These are phyloP conservation scores for Teratosphaeria destructans DNA, from an alignment of 2,329 filamentous ascomycete genomes.

Conservation along the genomic window DNA sequence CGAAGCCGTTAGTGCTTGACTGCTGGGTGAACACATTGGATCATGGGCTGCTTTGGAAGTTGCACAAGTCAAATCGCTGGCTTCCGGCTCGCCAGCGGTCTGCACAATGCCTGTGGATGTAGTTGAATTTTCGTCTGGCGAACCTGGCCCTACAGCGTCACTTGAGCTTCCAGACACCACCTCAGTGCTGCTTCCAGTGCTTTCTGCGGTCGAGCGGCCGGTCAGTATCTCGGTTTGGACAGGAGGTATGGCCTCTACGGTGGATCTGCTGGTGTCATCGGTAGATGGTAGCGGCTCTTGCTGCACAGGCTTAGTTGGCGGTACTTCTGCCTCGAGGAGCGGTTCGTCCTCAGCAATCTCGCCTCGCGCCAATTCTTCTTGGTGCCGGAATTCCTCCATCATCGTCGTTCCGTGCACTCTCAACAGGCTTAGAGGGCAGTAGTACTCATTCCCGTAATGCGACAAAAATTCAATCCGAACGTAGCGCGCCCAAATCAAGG, in stretches of 20 bases:
- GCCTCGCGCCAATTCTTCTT: slow-evolving; percentile 55
- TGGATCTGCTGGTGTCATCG: slow-evolving; percentile 1
- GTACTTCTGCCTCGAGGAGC: slow-evolving; percentile 1
- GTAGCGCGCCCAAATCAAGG: slow-evolving; percentile 92
- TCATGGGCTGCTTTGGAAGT: background rate
- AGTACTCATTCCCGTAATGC: slow-evolving; percentile 94
- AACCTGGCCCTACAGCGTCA: background rate
- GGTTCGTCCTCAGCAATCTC: slow-evolving; percentile 53
- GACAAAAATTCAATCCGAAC: slow-evolving; percentile 82
- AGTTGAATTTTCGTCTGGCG: background rate
- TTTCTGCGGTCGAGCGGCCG: background rate
- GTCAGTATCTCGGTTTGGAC: background rate
- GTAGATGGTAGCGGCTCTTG: slow-evolving; percentile 4
- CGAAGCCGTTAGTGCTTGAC: background rate
- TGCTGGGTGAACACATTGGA: background rate
- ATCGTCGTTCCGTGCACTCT: slow-evolving; percentile 88
- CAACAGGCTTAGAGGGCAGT: slow-evolving; percentile 83
- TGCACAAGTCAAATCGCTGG: background rate
- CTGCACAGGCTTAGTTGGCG: background rate
- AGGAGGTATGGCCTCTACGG: slow-evolving; percentile 1
- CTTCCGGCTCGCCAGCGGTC: background rate
- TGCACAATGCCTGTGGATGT: background rate
- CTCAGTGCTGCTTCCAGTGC: background rate
- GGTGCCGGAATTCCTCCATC: slow-evolving; percentile 87
- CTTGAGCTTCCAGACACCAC: background rate